Evolutionary conservation across 768 basidiomycete species (phyloP).

Genomic region (Lactarius vividus): DNA sequence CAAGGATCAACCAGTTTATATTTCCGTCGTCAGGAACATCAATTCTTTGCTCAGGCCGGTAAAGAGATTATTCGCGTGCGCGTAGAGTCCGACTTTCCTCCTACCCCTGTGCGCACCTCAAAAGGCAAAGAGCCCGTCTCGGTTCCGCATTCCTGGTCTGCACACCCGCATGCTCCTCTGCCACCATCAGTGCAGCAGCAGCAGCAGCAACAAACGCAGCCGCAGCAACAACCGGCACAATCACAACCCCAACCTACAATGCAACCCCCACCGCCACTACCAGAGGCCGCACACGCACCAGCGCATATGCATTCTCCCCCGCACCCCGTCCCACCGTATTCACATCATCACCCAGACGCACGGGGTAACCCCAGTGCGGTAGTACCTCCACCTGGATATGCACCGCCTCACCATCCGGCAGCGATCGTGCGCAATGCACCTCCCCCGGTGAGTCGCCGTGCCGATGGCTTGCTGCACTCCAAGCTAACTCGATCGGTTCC

Average conservation of each 20-base stretch:
- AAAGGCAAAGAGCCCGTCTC: constrained; percentile 26
- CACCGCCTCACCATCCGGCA: constrained; percentile 20
- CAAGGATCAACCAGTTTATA: constrained; percentile 68
- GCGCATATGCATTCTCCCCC: constrained; percentile 26
- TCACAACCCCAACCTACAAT: constrained; percentile 16
- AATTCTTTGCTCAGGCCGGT: constrained; percentile 76
- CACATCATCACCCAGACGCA: constrained; percentile 37
- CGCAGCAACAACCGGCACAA: background rate
- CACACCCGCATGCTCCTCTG: constrained; percentile 30
- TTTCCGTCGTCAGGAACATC: constrained; percentile 74
- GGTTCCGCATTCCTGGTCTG: constrained; percentile 12
- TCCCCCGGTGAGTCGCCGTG: constrained; percentile 23
- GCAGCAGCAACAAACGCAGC: background rate
- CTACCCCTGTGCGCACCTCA: constrained; percentile 18
- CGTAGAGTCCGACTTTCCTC: constrained; percentile 60
- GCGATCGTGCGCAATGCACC: constrained; percentile 22
- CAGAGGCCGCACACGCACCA: constrained; percentile 22
- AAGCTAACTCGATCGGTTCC: constrained; percentile 21
- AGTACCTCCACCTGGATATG: constrained; percentile 33
- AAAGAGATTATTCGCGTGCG: constrained; percentile 74
- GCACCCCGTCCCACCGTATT: constrained; percentile 33
- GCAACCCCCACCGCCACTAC: constrained; percentile 22
- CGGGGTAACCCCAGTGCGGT: constrained; percentile 32
- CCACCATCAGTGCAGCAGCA: constrained; percentile 24
- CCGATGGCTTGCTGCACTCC: constrained; percentile 13